Percentiles rank a stretch among this genome's conserved stretches.
Evolutionary conservation across 2,329 filamentous ascomycete genomes (phyloP).

Genomic region (Cladosporium sp.): DNA sequence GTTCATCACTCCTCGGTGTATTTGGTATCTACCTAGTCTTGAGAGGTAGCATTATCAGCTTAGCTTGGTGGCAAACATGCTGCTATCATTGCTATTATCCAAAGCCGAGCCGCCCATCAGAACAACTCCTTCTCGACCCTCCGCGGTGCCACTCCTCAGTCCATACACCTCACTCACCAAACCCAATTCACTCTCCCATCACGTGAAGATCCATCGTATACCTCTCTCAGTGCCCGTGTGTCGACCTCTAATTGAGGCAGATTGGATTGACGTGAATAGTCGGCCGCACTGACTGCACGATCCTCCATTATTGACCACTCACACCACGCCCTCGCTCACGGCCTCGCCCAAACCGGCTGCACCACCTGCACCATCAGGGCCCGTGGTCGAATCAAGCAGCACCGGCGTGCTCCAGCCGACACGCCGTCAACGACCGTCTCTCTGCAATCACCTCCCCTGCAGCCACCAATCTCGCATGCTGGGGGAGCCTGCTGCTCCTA

Average conservation of each 20-base stretch:
- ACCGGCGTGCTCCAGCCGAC: constrained; percentile 7
- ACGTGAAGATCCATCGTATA: neutral
- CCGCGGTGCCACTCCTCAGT: neutral
- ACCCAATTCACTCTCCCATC: neutral
- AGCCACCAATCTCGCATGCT: constrained; percentile 20
- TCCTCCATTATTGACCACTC: constrained; percentile 14
- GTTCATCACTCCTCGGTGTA: no score
- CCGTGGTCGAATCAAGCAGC: constrained; percentile 18
- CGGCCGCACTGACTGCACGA: constrained; percentile 16
- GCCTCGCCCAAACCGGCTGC: constrained; percentile 9
- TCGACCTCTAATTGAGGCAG: constrained; percentile 10
- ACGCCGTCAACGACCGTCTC: constrained; percentile 17
- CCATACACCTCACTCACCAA: neutral
- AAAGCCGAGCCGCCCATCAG: no score
- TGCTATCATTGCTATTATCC: neutral
- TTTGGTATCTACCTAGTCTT: no score
- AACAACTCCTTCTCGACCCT: neutral
- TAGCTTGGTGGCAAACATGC: neutral
- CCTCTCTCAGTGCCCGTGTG: neutral
- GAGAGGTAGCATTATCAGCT: neutral
- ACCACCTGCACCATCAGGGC: constrained; percentile 4
- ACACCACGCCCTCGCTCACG: constrained; percentile 1
- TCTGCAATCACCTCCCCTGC: constrained; percentile 17
- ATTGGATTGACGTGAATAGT: constrained; percentile 16
- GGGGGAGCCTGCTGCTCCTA: neutral